A percentile compares a stretch with the other conserved stretches of the same genome.
Conservation (phyloP, 768 basidiomycete genomes). For the Cystobasidium onofrii region DNA sequence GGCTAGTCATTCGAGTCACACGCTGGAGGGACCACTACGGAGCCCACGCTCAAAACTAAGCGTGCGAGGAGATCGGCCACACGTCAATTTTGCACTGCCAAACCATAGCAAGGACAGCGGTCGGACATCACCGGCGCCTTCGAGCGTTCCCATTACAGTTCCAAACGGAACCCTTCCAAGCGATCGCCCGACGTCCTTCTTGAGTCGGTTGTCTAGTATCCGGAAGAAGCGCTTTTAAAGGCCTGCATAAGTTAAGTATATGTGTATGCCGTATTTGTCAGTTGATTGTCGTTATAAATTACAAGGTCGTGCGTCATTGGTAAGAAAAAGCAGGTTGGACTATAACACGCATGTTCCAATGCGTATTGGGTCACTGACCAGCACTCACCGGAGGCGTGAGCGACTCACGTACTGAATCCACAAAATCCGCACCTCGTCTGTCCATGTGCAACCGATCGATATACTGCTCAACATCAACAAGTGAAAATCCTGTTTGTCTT, state of each 20-base stretch:
- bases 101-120: neutral
- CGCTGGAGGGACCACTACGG: neutral
- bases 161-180: neutral
- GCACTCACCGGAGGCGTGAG: too few species aligned
- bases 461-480: too few species aligned
- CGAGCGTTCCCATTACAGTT: neutral
- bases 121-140: neutral
- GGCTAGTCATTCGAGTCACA: neutral
- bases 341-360: too few species aligned
- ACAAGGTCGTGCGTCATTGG: neutral
- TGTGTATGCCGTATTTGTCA: neutral
- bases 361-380: too few species aligned
- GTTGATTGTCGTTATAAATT: neutral
- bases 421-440: too few species aligned
- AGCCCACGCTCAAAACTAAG: neutral
- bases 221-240: constrained; percentile 1
- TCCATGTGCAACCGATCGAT: too few species aligned
- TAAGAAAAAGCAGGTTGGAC: too few species aligned
- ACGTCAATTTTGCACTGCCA: neutral
- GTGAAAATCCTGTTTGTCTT: too few species aligned
- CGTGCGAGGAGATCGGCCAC: neutral
- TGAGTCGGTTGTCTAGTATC: constrained; percentile 19
- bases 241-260: neutral
- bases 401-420: too few species aligned
- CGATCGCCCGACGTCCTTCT: constrained; percentile 10